phyloP scores from a whole-genome alignment of 371 early-diverging fungal genomes.

The Apophysomyces variabilis region DNA sequence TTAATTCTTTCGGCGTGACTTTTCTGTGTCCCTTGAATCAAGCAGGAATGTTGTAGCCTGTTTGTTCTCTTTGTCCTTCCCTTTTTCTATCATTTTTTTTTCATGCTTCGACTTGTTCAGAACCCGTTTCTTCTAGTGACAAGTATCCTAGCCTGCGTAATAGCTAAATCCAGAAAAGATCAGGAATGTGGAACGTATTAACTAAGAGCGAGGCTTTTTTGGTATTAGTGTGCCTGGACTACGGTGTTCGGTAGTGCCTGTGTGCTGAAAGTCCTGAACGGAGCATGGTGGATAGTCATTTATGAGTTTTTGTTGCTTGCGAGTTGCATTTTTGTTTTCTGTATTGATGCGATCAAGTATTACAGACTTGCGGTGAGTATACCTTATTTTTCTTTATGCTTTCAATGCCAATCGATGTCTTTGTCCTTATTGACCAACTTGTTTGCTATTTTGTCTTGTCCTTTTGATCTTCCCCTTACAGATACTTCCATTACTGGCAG shows the following conservation, averaged over 20 bases:
- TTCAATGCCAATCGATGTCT: no score
- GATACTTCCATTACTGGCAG: conserved; percentile 43
- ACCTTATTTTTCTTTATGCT: no score
- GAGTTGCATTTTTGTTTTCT: conserved; percentile 26
- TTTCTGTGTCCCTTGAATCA: conserved; percentile 11
- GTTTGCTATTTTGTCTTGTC: no score
- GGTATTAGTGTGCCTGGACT: conserved; percentile 37
- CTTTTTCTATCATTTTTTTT: conserved; percentile 8
- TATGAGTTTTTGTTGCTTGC: conserved; percentile 37
- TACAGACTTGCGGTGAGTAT: conserved; percentile 41
- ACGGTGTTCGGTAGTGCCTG: conserved; percentile 44
- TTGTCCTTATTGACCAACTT: no score
- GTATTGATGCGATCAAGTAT: conserved; percentile 27
- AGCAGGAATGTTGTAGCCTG: conserved; percentile 12
- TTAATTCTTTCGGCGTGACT: conserved; percentile 14
- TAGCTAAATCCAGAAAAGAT: neutral
- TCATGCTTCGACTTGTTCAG: conserved; percentile 28
- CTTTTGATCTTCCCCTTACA: neutral
- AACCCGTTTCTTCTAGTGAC: conserved; percentile 36
- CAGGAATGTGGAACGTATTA: neutral
- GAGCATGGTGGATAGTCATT: conserved; percentile 53
- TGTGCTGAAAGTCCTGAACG: conserved; percentile 38
- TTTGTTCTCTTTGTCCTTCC: conserved; percentile 10
- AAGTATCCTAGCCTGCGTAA: conserved; percentile 36
- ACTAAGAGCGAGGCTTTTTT: neutral